Base-by-base conservation (phyloP, 192 early-diverging fungal genomes). In the Kickxella alabastrina region DNA sequence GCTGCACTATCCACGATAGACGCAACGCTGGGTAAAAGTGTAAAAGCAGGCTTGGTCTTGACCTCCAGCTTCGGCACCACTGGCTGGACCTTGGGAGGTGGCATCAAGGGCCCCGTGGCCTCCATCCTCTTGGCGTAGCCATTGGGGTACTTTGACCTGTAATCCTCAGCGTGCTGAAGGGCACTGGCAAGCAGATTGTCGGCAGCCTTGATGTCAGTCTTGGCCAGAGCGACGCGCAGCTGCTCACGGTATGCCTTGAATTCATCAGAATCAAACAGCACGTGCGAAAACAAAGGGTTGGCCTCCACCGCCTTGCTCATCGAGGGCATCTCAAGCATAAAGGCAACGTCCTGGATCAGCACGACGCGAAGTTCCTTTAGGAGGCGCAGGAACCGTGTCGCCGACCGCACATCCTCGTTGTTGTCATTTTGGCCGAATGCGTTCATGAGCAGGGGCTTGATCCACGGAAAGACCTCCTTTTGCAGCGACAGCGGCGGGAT, bases 401-500 rank as follows among this genome's bases (percentile, higher is more conserved):
- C 63, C 10, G 49, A 52, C 19, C 52, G 64, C 35, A 65, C 62
- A 23, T 67, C 57, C 27, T 59, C 44, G 56, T 59, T 67, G 43
- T 74, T 66, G 50, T 48, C 62, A 43, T 49, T 59, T 48, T 65
- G 57, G 39, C 42, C 25, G 26, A 66, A 62, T 2, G 59, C 59
- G 34, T 57, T 59, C 24, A 60, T 39, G 1, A 74, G 59, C 34
- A 56, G 39, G 13, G 57, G 56, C 47, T 47, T 54, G 47, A 74
- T 47, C 71, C 71, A 66, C 7, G 71, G 71, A 52, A 74, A 74
- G 5, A 74, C 48, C 43, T 59, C 57, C 52, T 62, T 62, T 14
- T 57, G 58, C 49, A 75, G 59, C 17, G 59, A 32, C 42, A 29
- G 47, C 13, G 71, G 36, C n/a, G 71, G 71, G 10, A 37, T 45